A percentile compares a stretch with the other conserved stretches of the same genome.
These are phyloP conservation scores for Flaveria robusta DNA, from an alignment of 129 eudicot genomes.

Conservation along the genomic window DNA sequence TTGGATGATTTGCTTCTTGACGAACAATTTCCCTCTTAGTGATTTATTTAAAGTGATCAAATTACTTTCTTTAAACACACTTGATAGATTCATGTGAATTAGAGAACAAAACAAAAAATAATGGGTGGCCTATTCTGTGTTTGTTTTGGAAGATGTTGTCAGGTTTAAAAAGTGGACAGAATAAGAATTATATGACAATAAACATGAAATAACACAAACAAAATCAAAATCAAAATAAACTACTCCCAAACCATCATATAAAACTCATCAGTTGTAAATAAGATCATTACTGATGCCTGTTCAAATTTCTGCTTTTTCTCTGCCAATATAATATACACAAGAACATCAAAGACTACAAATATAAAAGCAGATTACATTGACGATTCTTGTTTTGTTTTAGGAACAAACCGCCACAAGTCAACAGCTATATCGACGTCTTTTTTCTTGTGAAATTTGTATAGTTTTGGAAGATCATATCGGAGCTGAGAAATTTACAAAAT, in stretches of 20 bases:
- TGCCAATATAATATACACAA: constrained; percentile 18
- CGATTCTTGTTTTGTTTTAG: constrained; percentile 37
- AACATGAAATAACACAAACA: not conserved
- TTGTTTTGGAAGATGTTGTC: too few relatives aligned
- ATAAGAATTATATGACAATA: too few relatives aligned
- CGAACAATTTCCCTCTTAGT: too few relatives aligned
- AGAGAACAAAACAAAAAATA: too few relatives aligned
- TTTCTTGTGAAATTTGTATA: constrained; percentile 96
- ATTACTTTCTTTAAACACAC: too few relatives aligned
- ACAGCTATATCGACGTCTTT: constrained; percentile 90
- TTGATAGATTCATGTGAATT: too few relatives aligned
- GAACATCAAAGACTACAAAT: constrained; percentile 14
- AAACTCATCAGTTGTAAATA: not conserved
- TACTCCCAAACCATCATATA: not conserved
- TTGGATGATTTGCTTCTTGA: too few relatives aligned
- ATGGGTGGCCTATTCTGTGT: too few relatives aligned
- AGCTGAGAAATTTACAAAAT: constrained; percentile 45
- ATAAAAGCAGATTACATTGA: constrained; percentile 15
- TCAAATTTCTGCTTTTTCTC: not conserved
- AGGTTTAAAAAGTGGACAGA: too few relatives aligned
- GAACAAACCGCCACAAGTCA: constrained; percentile 97
- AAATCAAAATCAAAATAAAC: not conserved
- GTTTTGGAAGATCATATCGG: constrained; percentile 84
- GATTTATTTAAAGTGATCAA: too few relatives aligned
- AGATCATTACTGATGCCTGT: not conserved